These are phyloP conservation scores for Elsinoe fawcettii DNA, from an alignment of 2,329 filamentous ascomycete species.

Conservation along the genomic window DNA sequence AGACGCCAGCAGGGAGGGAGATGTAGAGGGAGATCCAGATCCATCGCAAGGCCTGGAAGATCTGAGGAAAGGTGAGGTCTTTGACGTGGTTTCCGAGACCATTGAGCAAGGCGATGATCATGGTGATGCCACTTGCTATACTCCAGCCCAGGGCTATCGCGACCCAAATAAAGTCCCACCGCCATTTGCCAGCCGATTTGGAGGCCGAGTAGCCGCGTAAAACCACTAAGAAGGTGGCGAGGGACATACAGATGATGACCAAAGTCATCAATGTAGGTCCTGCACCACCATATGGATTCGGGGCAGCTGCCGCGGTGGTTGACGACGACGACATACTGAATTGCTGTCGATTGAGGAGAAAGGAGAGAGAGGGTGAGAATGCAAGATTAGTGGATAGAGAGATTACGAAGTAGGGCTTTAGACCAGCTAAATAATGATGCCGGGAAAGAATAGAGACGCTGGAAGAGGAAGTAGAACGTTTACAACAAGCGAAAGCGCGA, in stretches of 20 bases:
- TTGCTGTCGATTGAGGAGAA: neutral
- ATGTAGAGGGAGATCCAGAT: neutral
- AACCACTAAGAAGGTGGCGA: neutral
- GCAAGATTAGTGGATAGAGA: neutral
- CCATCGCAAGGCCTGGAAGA: slow-evolving; percentile 2
- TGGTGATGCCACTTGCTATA: neutral
- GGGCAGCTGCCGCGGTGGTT: neutral
- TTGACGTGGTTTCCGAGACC: slow-evolving; percentile 6
- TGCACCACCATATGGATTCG: neutral
- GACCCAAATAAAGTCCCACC: slow-evolving; percentile 13
- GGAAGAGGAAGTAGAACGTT: neutral
- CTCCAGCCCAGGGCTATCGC: neutral
- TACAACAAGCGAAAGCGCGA: neutral
- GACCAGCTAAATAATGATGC: neutral
- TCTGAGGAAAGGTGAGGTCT: slow-evolving; percentile 4
- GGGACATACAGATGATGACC: neutral
- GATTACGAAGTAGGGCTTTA: neutral
- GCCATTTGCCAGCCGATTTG: neutral
- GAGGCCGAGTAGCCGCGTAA: neutral
- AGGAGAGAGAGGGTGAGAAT: neutral
- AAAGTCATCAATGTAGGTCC: neutral
- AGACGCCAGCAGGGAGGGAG: neutral
- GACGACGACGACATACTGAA: neutral
- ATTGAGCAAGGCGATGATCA: neutral
- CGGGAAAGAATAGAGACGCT: neutral